phyloP scores from a whole-genome alignment of 1,284 basidiomycete genomes.

The Ceratobasidium sp. region DNA sequence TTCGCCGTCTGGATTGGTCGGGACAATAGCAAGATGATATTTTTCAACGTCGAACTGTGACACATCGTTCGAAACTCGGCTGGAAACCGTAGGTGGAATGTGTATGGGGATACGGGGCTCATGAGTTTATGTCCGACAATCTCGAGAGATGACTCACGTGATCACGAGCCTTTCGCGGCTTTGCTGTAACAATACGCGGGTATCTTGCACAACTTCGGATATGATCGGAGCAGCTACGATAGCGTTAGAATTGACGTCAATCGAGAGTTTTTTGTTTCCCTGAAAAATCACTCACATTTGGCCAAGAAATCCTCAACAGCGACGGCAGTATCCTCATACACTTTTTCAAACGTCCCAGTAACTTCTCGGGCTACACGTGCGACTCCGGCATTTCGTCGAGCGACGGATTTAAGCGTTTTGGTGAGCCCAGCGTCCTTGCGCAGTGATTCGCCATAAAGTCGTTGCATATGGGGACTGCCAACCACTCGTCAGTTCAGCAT shows the following conservation, averaged over 20 bases:
- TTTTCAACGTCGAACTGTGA: constrained; percentile 82
- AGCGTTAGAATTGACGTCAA: constrained; percentile 6
- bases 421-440: constrained; percentile 96
- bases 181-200: constrained; percentile 90
- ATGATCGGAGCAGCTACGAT: constrained; percentile 69
- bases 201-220: constrained; percentile 89
- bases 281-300: constrained; percentile 74
- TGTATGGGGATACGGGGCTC: not conserved
- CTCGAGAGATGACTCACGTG: constrained; percentile 68
- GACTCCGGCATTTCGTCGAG: constrained; percentile 82
- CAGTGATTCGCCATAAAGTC: constrained; percentile 91
- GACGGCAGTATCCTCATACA: constrained; percentile 90
- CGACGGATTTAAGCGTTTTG: constrained; percentile 94
- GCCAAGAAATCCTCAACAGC: constrained; percentile 93
- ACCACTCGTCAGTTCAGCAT: not conserved
- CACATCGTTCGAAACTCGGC: constrained; percentile 85
- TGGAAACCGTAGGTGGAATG: constrained; percentile 55
- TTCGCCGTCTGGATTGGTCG: constrained; percentile 64
- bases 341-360: constrained; percentile 93
- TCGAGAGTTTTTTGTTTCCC: too few species aligned
- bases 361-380: constrained; percentile 88
- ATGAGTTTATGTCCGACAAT: not conserved
- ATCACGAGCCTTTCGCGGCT: constrained; percentile 90
- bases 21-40: constrained; percentile 77
- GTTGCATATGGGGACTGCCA: constrained; percentile 93